These are phyloP conservation scores for Penicillium aurantiogriseum DNA, from an alignment of 2,329 filamentous ascomycete species.

Conservation along the genomic window DNA sequence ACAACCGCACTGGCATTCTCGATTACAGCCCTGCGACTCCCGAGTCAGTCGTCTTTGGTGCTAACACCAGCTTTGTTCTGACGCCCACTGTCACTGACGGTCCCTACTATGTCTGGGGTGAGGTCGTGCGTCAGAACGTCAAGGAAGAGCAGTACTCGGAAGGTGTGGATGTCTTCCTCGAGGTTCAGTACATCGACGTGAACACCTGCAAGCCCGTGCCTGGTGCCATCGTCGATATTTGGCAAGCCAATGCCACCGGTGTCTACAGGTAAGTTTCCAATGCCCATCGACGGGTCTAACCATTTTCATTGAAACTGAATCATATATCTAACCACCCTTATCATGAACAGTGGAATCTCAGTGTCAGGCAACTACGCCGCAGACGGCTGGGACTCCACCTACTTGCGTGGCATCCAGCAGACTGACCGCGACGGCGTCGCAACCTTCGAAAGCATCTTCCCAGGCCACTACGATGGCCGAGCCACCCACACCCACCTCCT, in stretches of 20 bases:
- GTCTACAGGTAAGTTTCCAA: constrained; percentile 41
- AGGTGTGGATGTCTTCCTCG: constrained; percentile 46
- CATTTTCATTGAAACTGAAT: too few species aligned
- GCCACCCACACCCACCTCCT: constrained; percentile 53
- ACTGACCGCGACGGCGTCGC: constrained; percentile 51
- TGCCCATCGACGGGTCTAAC: not conserved
- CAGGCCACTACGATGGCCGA: constrained; percentile 49
- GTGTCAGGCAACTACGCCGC: constrained; percentile 30
- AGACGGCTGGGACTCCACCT: constrained; percentile 42
- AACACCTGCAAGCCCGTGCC: constrained; percentile 45
- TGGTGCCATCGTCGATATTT: constrained; percentile 45
- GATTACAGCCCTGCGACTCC: constrained; percentile 28
- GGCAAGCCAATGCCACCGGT: constrained; percentile 50
- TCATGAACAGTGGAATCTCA: constrained; percentile 26
- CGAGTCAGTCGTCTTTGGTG: constrained; percentile 37
- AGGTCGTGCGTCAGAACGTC: constrained; percentile 44
- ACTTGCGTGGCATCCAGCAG: constrained; percentile 50
- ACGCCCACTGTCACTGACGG: constrained; percentile 46
- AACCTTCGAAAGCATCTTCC: constrained; percentile 49
- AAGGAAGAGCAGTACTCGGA: constrained; percentile 38
- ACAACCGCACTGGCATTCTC: constrained; percentile 39
- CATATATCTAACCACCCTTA: not conserved
- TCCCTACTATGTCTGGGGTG: constrained; percentile 48
- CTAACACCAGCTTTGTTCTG: constrained; percentile 47
- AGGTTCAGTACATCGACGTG: constrained; percentile 49